A percentile compares a stretch with the other conserved stretches of the same genome.
Evolutionary conservation across 345 rosid species (phyloP).

Genomic region (Cardamine chenopodiifolia): DNA sequence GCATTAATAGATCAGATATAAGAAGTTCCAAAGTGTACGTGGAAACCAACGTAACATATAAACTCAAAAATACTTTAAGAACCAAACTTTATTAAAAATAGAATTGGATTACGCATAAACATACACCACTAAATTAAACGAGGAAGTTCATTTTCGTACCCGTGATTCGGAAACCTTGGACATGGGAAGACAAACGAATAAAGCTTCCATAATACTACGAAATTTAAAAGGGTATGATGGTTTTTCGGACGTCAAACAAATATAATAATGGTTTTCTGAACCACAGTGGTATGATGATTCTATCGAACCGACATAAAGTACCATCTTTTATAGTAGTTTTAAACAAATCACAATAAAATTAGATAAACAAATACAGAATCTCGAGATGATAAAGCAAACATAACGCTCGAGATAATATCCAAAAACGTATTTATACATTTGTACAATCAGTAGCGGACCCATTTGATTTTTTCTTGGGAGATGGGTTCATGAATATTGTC

Average conservation of each 20-base stretch:
- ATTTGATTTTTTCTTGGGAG: too few species aligned
- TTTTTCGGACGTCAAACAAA: not conserved
- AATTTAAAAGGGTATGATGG: not conserved
- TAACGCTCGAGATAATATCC: slow-evolving; percentile 5
- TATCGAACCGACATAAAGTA: not conserved
- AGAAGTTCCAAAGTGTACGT: not conserved
- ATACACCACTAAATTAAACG: not conserved
- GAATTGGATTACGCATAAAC: not conserved
- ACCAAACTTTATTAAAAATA: not conserved
- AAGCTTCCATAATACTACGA: not conserved
- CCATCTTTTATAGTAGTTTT: not conserved
- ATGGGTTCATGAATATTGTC: too few species aligned
- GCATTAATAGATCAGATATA: not conserved
- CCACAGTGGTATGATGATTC: not conserved
- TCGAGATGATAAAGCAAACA: not conserved
- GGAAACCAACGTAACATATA: not conserved
- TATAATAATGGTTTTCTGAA: slow-evolving; percentile 3
- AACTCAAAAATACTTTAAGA: not conserved
- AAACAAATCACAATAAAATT: not conserved
- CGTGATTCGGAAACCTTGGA: slow-evolving; percentile 1
- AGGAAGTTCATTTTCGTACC: not conserved
- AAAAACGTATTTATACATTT: not conserved
- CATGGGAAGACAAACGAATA: not conserved
- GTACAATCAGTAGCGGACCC: not conserved
- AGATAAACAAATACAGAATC: too few species aligned